Evolutionary conservation across 148 eudicot genomes (phyloP).

Genomic region (Polygonum aviculare): DNA sequence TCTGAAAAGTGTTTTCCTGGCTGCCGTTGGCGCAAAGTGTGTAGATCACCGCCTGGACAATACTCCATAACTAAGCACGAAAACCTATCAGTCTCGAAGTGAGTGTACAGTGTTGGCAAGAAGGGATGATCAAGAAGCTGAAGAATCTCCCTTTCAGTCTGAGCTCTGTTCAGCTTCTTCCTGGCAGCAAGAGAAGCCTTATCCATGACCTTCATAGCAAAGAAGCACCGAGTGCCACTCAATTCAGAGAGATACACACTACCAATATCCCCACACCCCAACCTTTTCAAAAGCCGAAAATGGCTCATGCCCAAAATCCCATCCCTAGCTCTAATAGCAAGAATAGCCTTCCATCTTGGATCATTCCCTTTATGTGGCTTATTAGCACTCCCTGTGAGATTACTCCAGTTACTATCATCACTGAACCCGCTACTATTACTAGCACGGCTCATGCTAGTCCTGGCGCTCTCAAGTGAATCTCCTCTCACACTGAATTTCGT

Average conservation of each 20-base stretch:
- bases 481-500: conserved; percentile 14
- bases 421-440: conserved; percentile 13
- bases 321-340: conserved; percentile 13
- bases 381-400: conserved; percentile 16
- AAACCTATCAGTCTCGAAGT: conserved; percentile 29
- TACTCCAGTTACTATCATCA: conserved; percentile 15
- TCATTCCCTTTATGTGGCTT: conserved; percentile 23
- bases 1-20: conserved; percentile 29
- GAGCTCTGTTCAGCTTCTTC: conserved; percentile 28
- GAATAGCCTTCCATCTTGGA: conserved; percentile 21
- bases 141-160: conserved; percentile 35
- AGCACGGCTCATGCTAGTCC: conserved; percentile 14
- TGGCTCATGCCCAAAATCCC: conserved; percentile 21
- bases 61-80: conserved; percentile 38
- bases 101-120: conserved; percentile 28
- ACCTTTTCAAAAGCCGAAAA: conserved; percentile 17
- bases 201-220: conserved; percentile 39
- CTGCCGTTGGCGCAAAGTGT: conserved; percentile 28
- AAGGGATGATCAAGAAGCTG: conserved; percentile 36
- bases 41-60: conserved; percentile 34
- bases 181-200: conserved; percentile 28
- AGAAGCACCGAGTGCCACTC: conserved; percentile 19
- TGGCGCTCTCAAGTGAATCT: conserved; percentile 17
- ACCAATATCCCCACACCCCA: conserved; percentile 30
- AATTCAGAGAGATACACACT: conserved; percentile 34